Conservation (phyloP, 176 grass and related monocot genomes). For the Phoenix roebelenii region DNA sequence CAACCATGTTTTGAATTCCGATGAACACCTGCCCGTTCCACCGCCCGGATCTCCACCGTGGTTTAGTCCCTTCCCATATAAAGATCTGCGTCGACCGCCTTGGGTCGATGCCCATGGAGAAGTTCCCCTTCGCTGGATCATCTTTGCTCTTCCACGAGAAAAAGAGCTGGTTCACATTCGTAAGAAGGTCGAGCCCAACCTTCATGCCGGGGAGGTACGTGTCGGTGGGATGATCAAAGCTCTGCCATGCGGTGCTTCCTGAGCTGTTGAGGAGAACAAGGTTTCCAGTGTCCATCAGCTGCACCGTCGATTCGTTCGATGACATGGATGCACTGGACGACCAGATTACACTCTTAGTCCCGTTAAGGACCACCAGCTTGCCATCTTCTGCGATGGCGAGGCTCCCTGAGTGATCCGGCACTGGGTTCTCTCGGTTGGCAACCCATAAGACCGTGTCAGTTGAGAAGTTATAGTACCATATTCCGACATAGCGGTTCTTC, state of each 20-base stretch:
- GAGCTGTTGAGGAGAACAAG: slow-evolving; percentile 24
- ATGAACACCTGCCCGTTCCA: slow-evolving; percentile 42
- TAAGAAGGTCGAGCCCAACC: slow-evolving; percentile 22
- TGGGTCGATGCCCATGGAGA: slow-evolving; percentile 50
- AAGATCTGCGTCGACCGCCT: slow-evolving; percentile 54
- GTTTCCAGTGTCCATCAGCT: slow-evolving; percentile 28
- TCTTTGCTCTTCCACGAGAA: slow-evolving; percentile 40
- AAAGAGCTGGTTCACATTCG: slow-evolving; percentile 22
- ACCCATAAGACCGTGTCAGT: slow-evolving; percentile 47
- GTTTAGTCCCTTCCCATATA: slow-evolving; percentile 26
- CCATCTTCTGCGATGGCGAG: slow-evolving; percentile 29
- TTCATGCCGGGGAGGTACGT: slow-evolving; percentile 61
- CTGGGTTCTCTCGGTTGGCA: slow-evolving; percentile 47
- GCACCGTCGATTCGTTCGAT: slow-evolving; percentile 19
- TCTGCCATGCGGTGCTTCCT: slow-evolving; percentile 26
- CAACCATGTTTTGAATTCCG: slow-evolving; percentile 34
- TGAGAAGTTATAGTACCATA: slow-evolving; percentile 27
- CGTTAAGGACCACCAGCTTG: slow-evolving; percentile 36
- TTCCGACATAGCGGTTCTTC: slow-evolving; percentile 33
- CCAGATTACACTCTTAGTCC: slow-evolving; percentile 18
- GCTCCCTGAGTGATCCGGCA: slow-evolving; percentile 10
- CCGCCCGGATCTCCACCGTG: slow-evolving; percentile 37
- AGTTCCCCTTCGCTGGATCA: slow-evolving; percentile 40
- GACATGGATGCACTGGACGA: slow-evolving; percentile 8
- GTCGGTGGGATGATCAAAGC: slow-evolving; percentile 48